Evolutionary conservation across 257 asterid species (phyloP), one percentile per base, ranked within the genome.

Genomic region (Jaltomata sinuosa): DNA sequence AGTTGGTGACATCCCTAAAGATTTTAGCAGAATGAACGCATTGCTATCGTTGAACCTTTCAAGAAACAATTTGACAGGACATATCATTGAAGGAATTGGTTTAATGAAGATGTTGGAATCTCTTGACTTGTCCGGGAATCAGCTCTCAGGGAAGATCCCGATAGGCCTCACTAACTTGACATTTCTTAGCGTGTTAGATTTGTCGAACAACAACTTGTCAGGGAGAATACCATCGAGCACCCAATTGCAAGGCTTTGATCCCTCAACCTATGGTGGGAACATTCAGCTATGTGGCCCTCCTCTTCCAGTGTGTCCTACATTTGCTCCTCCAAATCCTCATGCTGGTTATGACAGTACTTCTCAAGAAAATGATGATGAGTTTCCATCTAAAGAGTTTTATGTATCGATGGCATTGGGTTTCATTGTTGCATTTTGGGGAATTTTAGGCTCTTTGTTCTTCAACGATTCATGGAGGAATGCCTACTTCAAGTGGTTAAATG

Each of bases 171-270:
- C 80, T 47, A 32, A 69, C 27, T 14, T 84, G 32, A 31, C 81
- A 6, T 78, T 42, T 78, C 79, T 84, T 34, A 67, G 80, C 7
- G 68, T 77, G 84, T 84, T 90, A 14, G 84, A 90, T 54, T 84
- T 90, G 85, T 69, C 92, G 2, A 67, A 80, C 83, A 90, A 91
- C 81, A 45, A 72, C 34, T 83, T 89, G 3, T 85, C 87, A 0
- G 94, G 90, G 3, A 74, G 54, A 38, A 89, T 89, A 64, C 92
- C 91, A 14, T 2, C 16, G 2, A 15, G 90, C 67, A 84, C 90
- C 27, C 91, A 90, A 81, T 50, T 89, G 21, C 89, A 85, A 47
- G 72, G 88, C 16, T 90, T 91, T 19, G 14, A 68, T 25, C 40
- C 72, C 22, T 91, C 92, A 5, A 19, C 16, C 0, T 90, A 85